Conservation (phyloP, 148 eudicot genomes). For the Diospyros lotus region DNA sequence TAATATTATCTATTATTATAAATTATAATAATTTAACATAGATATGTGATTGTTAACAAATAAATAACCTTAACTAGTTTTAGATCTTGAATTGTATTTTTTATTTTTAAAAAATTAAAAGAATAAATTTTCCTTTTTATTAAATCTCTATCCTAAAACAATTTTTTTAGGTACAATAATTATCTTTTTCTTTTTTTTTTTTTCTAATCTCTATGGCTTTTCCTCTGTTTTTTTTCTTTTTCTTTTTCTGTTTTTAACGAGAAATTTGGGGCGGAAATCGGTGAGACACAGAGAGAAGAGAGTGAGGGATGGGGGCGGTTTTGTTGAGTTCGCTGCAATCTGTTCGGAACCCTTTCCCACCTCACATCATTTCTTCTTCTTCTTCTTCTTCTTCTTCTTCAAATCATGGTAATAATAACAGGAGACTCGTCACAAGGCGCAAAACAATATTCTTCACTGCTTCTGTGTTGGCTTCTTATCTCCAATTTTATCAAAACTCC, state of each 20-base stretch:
- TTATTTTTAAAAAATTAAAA: too few relatives aligned
- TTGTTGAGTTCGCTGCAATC: conserved; percentile 18
- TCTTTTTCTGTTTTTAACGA: background rate
- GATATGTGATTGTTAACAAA: too few relatives aligned
- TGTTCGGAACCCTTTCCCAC: conserved; percentile 12
- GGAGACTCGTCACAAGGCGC: conserved; percentile 26
- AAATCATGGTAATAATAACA: background rate
- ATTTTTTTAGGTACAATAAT: too few relatives aligned
- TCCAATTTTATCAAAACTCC: conserved; percentile 12
- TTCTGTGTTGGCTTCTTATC: conserved; percentile 26
- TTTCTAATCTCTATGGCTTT: too few relatives aligned
- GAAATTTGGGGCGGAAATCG: background rate
- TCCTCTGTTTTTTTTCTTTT: too few relatives aligned
- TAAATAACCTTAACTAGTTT: too few relatives aligned
- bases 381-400: conserved; percentile 20
- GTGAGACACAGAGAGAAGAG: background rate
- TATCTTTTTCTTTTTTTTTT: too few relatives aligned
- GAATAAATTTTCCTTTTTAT: too few relatives aligned
- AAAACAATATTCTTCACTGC: conserved; percentile 26
- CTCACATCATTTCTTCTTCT: conserved; percentile 16
- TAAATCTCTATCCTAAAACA: too few relatives aligned
- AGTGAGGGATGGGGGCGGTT: background rate
- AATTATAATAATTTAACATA: too few relatives aligned
- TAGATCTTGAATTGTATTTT: too few relatives aligned
- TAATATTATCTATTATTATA: too few relatives aligned